Evolutionary conservation across 257 asterid genomes (phyloP).

Genomic region (Anisodus acutangulus): DNA sequence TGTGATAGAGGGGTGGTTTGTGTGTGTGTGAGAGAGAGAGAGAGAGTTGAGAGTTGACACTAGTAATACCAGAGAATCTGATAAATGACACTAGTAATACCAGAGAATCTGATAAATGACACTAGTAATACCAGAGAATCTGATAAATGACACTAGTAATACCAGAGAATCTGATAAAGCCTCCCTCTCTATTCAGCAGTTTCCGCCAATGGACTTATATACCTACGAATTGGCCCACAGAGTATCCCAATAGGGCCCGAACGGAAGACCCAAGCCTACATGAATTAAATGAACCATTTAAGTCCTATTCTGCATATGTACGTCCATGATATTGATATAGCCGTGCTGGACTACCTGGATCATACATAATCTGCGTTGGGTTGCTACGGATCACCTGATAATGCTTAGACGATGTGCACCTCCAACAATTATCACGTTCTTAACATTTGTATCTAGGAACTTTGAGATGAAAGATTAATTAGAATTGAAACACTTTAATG

Average conservation of each 20-base stretch:
- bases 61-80: not conserved
- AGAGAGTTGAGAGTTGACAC: conserved; percentile 1
- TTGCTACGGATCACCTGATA: conserved; percentile 11
- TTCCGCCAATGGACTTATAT: not conserved
- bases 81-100: too few species aligned
- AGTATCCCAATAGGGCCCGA: not conserved
- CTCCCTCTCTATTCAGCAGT: not conserved
- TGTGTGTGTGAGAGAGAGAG: not conserved
- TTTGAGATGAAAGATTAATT: not conserved
- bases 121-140: not conserved
- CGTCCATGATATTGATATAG: not conserved
- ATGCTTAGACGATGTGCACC: not conserved
- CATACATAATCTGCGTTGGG: not conserved
- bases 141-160: not conserved
- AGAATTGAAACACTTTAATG: not conserved
- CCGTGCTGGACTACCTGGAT: not conserved
- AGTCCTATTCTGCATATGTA: conserved; percentile 15
- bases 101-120: not conserved
- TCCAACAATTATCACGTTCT: not conserved
- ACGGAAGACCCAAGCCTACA: not conserved
- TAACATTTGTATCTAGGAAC: not conserved
- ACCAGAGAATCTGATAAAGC: not conserved
- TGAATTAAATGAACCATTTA: not conserved
- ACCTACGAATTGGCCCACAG: not conserved
- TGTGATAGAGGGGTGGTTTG: not conserved